phyloP scores from a whole-genome alignment of 768 basidiomycete species.

The Termitomyces sp. region DNA sequence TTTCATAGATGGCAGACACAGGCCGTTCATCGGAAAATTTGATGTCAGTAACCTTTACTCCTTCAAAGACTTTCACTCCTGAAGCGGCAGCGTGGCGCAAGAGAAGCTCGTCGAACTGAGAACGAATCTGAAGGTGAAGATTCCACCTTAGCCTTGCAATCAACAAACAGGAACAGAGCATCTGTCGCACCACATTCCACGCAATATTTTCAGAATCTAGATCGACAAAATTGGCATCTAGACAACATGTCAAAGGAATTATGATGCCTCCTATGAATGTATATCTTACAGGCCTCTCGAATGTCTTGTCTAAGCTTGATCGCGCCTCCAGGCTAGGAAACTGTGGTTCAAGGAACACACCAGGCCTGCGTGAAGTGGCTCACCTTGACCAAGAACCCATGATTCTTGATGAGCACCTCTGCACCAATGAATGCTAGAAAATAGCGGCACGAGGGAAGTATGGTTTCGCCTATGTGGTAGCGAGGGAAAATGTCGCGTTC shows the following conservation, averaged over 20 bases:
- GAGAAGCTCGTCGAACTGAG: background rate
- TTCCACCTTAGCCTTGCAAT: background rate
- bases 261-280: no score
- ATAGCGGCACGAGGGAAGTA: conserved; percentile 26
- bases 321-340: conserved; percentile 48
- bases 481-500: conserved; percentile 42
- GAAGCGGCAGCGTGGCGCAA: conserved; percentile 13
- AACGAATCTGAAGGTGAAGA: conserved; percentile 34
- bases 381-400: conserved; percentile 29
- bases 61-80: conserved; percentile 47
- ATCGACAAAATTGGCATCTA: conserved; percentile 57
- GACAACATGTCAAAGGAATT: no score
- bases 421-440: conserved; percentile 29
- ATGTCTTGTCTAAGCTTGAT: conserved; percentile 55
- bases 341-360: conserved; percentile 10
- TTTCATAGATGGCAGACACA: background rate
- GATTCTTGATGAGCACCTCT: conserved; percentile 21
- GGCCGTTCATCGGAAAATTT: conserved; percentile 29
- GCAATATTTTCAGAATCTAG: conserved; percentile 42
- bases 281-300: conserved; percentile 49
- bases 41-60: conserved; percentile 38
- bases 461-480: conserved; percentile 36
- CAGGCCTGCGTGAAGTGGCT: background rate
- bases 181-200: conserved; percentile 53
- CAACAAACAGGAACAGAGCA: background rate